These are phyloP conservation scores for Aegilops bicornis DNA, from an alignment of 176 grass and related monocot species.

Conservation along the genomic window DNA sequence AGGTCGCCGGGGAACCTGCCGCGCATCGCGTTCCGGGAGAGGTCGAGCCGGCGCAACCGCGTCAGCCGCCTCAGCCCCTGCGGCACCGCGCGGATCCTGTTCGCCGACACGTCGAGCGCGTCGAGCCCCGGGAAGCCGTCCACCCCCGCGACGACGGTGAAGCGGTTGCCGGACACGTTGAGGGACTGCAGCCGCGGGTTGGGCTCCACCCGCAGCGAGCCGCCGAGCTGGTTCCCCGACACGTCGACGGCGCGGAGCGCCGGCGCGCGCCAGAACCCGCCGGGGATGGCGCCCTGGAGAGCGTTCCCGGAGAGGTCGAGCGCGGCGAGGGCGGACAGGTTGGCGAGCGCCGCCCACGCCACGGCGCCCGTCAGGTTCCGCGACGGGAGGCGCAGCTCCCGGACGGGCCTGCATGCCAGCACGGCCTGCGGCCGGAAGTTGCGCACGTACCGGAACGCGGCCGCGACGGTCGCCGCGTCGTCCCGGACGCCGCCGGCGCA, in stretches of 20 bases:
- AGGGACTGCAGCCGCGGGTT: constrained; percentile 42
- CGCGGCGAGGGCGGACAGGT: constrained; percentile 56
- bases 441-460: constrained; percentile 64
- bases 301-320: constrained; percentile 84
- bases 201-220: constrained; percentile 45
- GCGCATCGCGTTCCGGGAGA: constrained; percentile 66
- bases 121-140: constrained; percentile 29
- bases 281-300: constrained; percentile 69
- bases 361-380: constrained; percentile 68
- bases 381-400: constrained; percentile 51
- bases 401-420: constrained; percentile 5
- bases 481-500: constrained; percentile 32
- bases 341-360: constrained; percentile 62
- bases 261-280: constrained; percentile 60
- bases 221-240: constrained; percentile 72
- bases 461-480: constrained; percentile 54
- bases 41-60: constrained; percentile 45
- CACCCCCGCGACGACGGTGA: constrained; percentile 54
- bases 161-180: constrained; percentile 79
- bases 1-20: constrained; percentile 62
- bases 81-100: constrained; percentile 55
- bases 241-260: constrained; percentile 60
- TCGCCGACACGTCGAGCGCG: constrained; percentile 56
- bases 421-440: constrained; percentile 20
- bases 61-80: constrained; percentile 40